Base-by-base conservation (phyloP, 306 rosid genomes). In the Chamaecrista fasciculata region DNA sequence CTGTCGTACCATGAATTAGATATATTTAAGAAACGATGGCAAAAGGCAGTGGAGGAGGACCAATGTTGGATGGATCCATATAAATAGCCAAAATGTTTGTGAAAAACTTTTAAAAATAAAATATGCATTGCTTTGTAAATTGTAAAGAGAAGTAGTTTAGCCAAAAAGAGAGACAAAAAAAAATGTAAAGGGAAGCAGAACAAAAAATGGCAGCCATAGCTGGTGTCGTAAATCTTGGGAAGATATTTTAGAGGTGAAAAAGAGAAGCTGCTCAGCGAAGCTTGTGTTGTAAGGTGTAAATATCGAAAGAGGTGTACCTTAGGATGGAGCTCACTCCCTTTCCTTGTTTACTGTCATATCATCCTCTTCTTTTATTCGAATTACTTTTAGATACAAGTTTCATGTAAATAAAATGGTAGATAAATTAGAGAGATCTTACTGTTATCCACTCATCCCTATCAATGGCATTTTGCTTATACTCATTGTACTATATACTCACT, bases 51-150 rank as follows among this genome's bases (percentile, higher is more conserved):
- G 49, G 15, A 71, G 20, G 73, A 62, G 29, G 86, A 82, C 78
- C 20, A 70, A 74, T 82, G 86, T 62, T 82, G 86, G 86, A 65
- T 66, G 0, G 86, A 82, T 78, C 86, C 86, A 31, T 78, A 52
- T 66, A 39, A 67, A 70, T 62, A 66, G 62, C 34, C 39, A 18
- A 52, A 18, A 53, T 5, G 29, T 47, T 18, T 20, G 42, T 76
- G 69, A 72, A 73, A 50, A 40, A 5, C 20, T 39, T 20, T n/a
- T 34, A 9, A 59, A 47, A 36, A 65, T 20, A 74, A n/a, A n/a
- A n/a, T n/a, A n/a, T n/a, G n/a, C n/a, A n/a, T n/a, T n/a, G n/a
- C n/a, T n/a, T n/a, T n/a, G n/a, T n/a, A n/a, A n/a, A n/a, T n/a
- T 47, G 25, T 49, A 44, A 34, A 57, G 37, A 34, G 46, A 59